These are phyloP conservation scores for Leucogyrophana mollusca DNA, from an alignment of 768 basidiomycete species.

Conservation along the genomic window DNA sequence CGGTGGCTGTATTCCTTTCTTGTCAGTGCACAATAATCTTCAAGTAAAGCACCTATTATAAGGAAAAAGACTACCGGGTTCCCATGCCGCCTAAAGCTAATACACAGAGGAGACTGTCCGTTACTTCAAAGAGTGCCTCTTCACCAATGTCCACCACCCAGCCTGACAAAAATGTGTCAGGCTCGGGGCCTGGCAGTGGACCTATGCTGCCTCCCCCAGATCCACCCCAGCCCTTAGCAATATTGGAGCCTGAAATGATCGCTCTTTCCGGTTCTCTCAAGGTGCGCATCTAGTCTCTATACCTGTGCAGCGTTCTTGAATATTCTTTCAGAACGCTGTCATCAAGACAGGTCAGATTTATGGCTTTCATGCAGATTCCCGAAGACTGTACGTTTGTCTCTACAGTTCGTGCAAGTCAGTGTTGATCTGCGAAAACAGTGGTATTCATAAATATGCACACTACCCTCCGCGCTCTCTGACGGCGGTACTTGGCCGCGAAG, in stretches of 20 bases:
- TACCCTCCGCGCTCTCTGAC: slow-evolving; percentile 66
- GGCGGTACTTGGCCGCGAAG: slow-evolving; percentile 64
- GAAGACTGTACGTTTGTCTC: slow-evolving; percentile 53
- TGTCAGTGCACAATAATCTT: too few relatives aligned
- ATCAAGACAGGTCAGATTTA: slow-evolving; percentile 73
- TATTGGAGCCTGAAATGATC: slow-evolving; percentile 65
- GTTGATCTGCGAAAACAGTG: slow-evolving; percentile 35
- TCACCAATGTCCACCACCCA: slow-evolving; percentile 11
- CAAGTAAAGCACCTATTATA: neutral
- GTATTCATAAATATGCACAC: slow-evolving; percentile 54
- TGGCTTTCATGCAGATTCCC: slow-evolving; percentile 63
- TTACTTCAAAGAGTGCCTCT: slow-evolving; percentile 17
- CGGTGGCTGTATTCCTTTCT: slow-evolving; percentile 22
- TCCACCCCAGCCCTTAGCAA: slow-evolving; percentile 36
- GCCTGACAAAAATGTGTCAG: slow-evolving; percentile 31
- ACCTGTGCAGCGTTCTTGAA: slow-evolving; percentile 2
- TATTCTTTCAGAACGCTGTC: slow-evolving; percentile 48
- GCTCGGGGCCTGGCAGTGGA: slow-evolving; percentile 7
- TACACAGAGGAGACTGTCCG: slow-evolving; percentile 30
- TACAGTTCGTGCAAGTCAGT: neutral
- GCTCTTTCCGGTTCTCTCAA: slow-evolving; percentile 58
- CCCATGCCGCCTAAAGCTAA: slow-evolving; percentile 47
- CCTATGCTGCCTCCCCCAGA: slow-evolving; percentile 58
- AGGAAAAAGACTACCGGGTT: neutral
- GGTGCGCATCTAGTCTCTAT: slow-evolving; percentile 32